phyloP scores from a whole-genome alignment of 495 filamentous ascomycete genomes.

The Annulohypoxylon stygium region DNA sequence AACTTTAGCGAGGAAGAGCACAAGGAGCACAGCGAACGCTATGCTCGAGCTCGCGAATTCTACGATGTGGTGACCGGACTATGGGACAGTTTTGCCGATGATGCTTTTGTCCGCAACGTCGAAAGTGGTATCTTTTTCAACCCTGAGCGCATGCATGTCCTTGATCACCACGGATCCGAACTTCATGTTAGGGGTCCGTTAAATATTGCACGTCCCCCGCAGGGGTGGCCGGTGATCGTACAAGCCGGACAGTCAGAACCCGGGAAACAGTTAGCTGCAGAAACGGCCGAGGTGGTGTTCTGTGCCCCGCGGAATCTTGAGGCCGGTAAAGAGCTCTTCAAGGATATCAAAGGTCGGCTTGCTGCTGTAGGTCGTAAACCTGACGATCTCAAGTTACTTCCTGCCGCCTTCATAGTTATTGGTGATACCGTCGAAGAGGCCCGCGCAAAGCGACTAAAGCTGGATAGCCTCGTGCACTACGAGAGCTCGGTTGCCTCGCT shows the following conservation, averaged over 20 bases:
- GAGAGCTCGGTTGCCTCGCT: conserved; percentile 69
- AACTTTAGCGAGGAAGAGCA: conserved; percentile 67
- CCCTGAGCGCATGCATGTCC: conserved; percentile 62
- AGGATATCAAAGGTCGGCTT: conserved; percentile 64
- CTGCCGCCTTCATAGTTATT: conserved; percentile 63
- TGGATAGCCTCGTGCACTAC: conserved; percentile 68
- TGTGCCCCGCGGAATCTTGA: conserved; percentile 55
- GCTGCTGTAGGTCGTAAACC: conserved; percentile 58
- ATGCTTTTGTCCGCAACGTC: conserved; percentile 64
- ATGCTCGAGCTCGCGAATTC: conserved; percentile 71
- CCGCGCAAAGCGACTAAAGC: conserved; percentile 59
- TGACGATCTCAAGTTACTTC: conserved; percentile 66
- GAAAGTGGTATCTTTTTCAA: conserved; percentile 64
- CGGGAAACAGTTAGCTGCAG: conserved; percentile 65
- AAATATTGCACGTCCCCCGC: conserved; percentile 66
- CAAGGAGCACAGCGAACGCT: conserved; percentile 70
- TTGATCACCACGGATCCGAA: conserved; percentile 65
- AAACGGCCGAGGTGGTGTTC: conserved; percentile 69
- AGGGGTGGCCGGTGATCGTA: conserved; percentile 69
- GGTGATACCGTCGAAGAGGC: conserved; percentile 64
- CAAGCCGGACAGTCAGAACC: conserved; percentile 69
- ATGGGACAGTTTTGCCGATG: conserved; percentile 69
- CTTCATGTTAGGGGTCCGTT: conserved; percentile 62
- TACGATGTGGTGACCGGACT: conserved; percentile 68
- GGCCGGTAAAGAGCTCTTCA: conserved; percentile 64